phyloP scores from a whole-genome alignment of 208 protist genomes.

The Wallacemonas rigidus region DNA sequence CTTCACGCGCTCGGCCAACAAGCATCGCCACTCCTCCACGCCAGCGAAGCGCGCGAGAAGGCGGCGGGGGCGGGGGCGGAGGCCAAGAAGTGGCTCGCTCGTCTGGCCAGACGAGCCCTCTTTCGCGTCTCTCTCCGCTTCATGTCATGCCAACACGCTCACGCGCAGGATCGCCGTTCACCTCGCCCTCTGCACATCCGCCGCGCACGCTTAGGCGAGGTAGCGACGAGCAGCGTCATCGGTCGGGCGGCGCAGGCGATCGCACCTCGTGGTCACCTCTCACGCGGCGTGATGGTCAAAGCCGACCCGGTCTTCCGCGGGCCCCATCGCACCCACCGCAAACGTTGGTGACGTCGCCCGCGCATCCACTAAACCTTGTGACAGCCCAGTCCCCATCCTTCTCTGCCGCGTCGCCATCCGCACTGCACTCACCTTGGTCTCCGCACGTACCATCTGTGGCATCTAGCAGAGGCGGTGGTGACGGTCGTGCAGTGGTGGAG shows the following conservation, averaged over 20 bases:
- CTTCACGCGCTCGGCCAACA: no score
- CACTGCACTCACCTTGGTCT: conserved; percentile 5
- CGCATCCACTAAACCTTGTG: neutral
- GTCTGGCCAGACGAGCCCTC: no score
- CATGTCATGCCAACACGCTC: no score
- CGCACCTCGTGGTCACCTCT: no score
- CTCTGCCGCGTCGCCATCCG: neutral
- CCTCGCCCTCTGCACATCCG: neutral
- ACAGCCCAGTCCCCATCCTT: neutral
- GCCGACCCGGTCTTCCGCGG: neutral
- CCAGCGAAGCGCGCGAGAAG: no score
- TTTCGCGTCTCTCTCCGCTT: no score
- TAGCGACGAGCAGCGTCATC: no score
- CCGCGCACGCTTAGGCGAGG: neutral
- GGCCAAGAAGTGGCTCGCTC: no score
- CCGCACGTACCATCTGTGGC: neutral
- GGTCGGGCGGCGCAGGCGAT: no score
- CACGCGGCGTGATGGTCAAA: no score
- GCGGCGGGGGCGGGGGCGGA: no score
- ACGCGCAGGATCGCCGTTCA: neutral
- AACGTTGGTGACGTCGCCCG: neutral
- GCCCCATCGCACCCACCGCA: neutral
- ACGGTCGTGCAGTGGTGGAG: neutral
- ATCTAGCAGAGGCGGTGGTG: neutral
- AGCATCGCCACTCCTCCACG: no score